A percentile compares a stretch with the other conserved stretches of the same genome.
phyloP scores from a whole-genome alignment of 805 yeast genomes.

The Isabelozyma heimii region DNA sequence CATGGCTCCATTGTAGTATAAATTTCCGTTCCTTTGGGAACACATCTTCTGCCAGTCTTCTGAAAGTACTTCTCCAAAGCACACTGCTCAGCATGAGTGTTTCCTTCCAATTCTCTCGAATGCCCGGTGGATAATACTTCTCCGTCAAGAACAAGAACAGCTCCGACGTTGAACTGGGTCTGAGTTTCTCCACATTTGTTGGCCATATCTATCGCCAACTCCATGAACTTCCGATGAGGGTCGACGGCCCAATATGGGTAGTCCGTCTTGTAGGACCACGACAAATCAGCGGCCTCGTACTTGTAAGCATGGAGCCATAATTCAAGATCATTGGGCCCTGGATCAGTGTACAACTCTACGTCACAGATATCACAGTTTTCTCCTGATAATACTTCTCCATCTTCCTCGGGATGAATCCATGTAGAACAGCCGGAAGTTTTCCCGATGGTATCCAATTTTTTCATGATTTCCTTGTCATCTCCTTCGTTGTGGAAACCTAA shows the following conservation, averaged over 20 bases:
- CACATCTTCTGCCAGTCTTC: slow-evolving; percentile 27
- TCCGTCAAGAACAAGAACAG: slow-evolving; percentile 64
- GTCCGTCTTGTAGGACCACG: slow-evolving; percentile 75
- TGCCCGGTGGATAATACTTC: slow-evolving; percentile 75
- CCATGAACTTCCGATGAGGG: slow-evolving; percentile 62
- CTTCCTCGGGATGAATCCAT: slow-evolving; percentile 57
- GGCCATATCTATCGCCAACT: slow-evolving; percentile 74
- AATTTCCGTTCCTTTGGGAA: slow-evolving; percentile 76
- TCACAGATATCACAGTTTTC: slow-evolving; percentile 65
- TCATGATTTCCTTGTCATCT: slow-evolving; percentile 46
- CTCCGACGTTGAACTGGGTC: slow-evolving; percentile 94
- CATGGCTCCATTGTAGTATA: slow-evolving; percentile 99
- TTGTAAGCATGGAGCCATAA: slow-evolving; percentile 89
- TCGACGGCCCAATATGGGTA: slow-evolving; percentile 81
- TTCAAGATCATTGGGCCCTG: slow-evolving; percentile 83
- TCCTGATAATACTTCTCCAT: slow-evolving; percentile 67
- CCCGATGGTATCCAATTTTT: slow-evolving; percentile 61
- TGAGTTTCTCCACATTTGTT: slow-evolving; percentile 74
- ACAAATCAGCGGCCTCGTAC: slow-evolving; percentile 56
- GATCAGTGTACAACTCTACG: slow-evolving; percentile 75
- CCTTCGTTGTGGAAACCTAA: slow-evolving; percentile 64
- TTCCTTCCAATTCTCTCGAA: slow-evolving; percentile 89
- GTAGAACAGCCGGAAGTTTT: slow-evolving; percentile 65
- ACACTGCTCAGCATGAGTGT: slow-evolving; percentile 97
- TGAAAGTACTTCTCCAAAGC: slow-evolving; percentile 73